Evolutionary conservation across 2,329 filamentous ascomycete species (phyloP).

Genomic region (Hirsutella minnesotensis): DNA sequence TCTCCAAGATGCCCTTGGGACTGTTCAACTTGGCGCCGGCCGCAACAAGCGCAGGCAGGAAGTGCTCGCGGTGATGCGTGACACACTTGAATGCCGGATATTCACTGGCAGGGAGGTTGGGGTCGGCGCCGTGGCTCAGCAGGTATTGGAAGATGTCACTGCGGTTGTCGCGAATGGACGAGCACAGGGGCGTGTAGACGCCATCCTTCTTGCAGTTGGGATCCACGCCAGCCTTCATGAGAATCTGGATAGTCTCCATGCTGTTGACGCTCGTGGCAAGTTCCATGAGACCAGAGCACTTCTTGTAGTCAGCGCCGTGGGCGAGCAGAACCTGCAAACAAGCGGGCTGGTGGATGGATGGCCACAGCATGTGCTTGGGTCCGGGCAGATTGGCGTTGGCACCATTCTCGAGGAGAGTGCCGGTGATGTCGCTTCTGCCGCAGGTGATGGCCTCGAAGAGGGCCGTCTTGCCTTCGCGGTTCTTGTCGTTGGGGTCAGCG

Average conservation of each 20-base stretch:
- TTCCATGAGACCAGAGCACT: conserved; percentile 52
- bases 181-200: conserved; percentile 56
- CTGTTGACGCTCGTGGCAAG: conserved; percentile 52
- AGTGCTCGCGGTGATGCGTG: conserved; percentile 50
- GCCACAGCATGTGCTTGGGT: conserved; percentile 59
- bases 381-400: conserved; percentile 58
- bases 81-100: conserved; percentile 59
- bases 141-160: conserved; percentile 50
- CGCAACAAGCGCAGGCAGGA: conserved; percentile 44
- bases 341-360: conserved; percentile 44
- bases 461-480: conserved; percentile 48
- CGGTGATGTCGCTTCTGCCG: conserved; percentile 44
- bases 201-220: conserved; percentile 53
- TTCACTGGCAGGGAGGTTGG: conserved; percentile 50
- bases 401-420: conserved; percentile 36
- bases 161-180: conserved; percentile 55
- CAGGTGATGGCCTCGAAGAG: conserved; percentile 50
- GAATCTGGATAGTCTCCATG: conserved; percentile 45
- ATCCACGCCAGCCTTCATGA: conserved; percentile 47
- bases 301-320: conserved; percentile 47
- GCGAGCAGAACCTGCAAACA: conserved; percentile 46
- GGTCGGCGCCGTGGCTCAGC: conserved; percentile 43
- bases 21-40: conserved; percentile 47
- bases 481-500: conserved; percentile 46
- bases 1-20: conserved; percentile 55